Percentiles rank a stretch among this genome's conserved stretches.
Conservation (phyloP, 2,329 filamentous ascomycete species). For the Ceratocystis ficicola region DNA sequence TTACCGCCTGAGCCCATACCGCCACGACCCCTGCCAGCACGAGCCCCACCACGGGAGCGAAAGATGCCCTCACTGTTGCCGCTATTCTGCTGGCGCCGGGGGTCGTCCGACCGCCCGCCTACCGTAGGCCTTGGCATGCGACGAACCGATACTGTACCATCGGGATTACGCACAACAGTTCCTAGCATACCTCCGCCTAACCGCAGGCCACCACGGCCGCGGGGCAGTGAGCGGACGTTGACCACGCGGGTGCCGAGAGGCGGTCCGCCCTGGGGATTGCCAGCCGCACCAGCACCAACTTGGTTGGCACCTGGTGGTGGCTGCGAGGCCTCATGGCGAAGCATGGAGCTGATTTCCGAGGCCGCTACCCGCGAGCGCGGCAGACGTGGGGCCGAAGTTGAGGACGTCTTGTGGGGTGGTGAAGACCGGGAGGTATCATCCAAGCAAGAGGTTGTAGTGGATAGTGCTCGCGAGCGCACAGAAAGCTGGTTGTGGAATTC, state of each 20-base stretch:
- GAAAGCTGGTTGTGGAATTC: slow-evolving; percentile 14
- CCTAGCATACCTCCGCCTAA: slow-evolving; percentile 23
- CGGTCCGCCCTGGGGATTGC: background rate
- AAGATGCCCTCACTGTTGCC: slow-evolving; percentile 19
- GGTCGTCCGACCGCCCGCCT: slow-evolving; percentile 21
- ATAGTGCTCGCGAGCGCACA: slow-evolving; percentile 26
- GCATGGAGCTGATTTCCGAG: slow-evolving; percentile 29
- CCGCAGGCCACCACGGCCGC: slow-evolving; percentile 26
- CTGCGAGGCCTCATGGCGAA: slow-evolving; percentile 23
- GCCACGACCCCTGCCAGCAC: slow-evolving; percentile 24
- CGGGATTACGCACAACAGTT: slow-evolving; percentile 19
- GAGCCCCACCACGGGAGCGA: slow-evolving; percentile 20
- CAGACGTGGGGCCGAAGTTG: slow-evolving; percentile 23
- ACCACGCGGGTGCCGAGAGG: slow-evolving; percentile 28
- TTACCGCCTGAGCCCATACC: background rate
- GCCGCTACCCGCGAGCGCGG: slow-evolving; percentile 30
- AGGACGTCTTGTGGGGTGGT: slow-evolving; percentile 19
- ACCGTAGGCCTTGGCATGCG: slow-evolving; percentile 7
- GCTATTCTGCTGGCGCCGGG: slow-evolving; percentile 16
- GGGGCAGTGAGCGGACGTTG: slow-evolving; percentile 32
- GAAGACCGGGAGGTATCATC: slow-evolving; percentile 22
- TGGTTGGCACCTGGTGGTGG: slow-evolving; percentile 7
- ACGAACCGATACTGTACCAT: slow-evolving; percentile 19
- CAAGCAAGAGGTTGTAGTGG: slow-evolving; percentile 29
- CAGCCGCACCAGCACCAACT: background rate